Percentiles rank a stretch among this genome's conserved stretches.
Conservation (phyloP, 805 yeast genomes). For the Kodamaea laetipori region DNA sequence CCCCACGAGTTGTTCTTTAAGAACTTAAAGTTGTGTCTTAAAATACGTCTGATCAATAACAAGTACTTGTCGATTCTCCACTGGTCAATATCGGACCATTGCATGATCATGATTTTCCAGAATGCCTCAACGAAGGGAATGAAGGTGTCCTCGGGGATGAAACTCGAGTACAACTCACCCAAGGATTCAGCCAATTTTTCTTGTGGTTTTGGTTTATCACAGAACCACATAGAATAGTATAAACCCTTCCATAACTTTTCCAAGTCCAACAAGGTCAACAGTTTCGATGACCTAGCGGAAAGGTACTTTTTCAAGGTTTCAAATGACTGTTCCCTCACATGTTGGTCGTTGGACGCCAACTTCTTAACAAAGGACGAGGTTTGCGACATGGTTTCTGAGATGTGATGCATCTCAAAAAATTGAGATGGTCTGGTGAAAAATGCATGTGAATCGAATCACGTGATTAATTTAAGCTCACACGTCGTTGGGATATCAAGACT, state of each 20-base stretch:
- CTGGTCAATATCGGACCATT: conserved; percentile 85
- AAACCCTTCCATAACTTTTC: conserved; percentile 96
- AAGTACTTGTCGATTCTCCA: conserved; percentile 87
- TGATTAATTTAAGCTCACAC: too few relatives aligned
- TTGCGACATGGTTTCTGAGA: conserved; percentile 22
- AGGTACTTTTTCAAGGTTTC: conserved; percentile 63
- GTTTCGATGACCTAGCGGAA: conserved; percentile 37
- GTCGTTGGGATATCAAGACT: too few relatives aligned
- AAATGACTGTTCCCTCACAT: conserved; percentile 72
- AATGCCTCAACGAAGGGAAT: conserved; percentile 66
- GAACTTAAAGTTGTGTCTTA: conserved; percentile 63
- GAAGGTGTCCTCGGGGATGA: conserved; percentile 46
- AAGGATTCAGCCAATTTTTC: conserved; percentile 76
- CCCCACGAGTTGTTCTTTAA: conserved; percentile 60
- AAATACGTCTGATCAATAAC: conserved; percentile 74
- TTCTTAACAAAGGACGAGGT: conserved; percentile 69
- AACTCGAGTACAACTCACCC: conserved; percentile 55
- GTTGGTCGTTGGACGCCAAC: conserved; percentile 80
- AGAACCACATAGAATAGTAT: conserved; percentile 93
- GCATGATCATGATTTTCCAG: conserved; percentile 75
- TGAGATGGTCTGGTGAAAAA: neutral
- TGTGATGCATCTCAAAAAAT: neutral
- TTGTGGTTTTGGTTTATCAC: conserved; percentile 92
- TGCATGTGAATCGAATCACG: conserved; percentile 1
- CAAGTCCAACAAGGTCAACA: conserved; percentile 54